phyloP scores from a whole-genome alignment of 2,329 filamentous ascomycete species.

The Nigrospora sphaerica region DNA sequence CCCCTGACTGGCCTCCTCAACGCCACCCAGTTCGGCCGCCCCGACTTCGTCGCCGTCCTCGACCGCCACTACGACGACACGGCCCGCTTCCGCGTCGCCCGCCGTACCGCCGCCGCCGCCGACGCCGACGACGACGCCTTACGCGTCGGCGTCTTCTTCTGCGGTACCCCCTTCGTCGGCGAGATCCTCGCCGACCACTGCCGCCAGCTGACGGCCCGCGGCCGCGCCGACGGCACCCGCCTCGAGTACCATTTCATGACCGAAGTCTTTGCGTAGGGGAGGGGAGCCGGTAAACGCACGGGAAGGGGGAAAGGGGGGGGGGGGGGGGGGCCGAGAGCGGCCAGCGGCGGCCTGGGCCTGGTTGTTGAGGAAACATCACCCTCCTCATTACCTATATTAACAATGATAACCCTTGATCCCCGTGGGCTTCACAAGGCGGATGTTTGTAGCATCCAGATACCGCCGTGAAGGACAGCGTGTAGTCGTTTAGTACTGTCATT shows the following conservation, averaged over 20 bases:
- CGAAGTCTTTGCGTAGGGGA: slow-evolving; percentile 42
- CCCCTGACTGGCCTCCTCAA: slow-evolving; percentile 47
- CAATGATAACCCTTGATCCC: too few species aligned
- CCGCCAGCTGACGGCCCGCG: slow-evolving; percentile 39
- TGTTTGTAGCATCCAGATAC: too few species aligned
- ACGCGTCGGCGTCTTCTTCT: slow-evolving; percentile 50
- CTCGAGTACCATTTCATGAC: slow-evolving; percentile 52
- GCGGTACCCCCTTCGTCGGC: slow-evolving; percentile 47
- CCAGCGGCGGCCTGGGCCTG: too few species aligned
- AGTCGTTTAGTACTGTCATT: too few species aligned
- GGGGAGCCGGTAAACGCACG: too few species aligned
- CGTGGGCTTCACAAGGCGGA: too few species aligned
- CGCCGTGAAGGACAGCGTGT: too few species aligned
- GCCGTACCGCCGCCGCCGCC: slow-evolving; percentile 7
- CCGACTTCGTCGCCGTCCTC: slow-evolving; percentile 45
- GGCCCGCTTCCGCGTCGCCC: slow-evolving; percentile 26
- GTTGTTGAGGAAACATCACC: too few species aligned
- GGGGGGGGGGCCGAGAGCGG: too few species aligned
- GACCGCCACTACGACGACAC: slow-evolving; percentile 48
- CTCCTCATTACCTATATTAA: too few species aligned
- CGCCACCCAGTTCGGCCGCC: slow-evolving; percentile 45
- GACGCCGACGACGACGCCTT: slow-evolving; percentile 25
- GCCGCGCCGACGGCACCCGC: slow-evolving; percentile 41
- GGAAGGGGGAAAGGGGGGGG: too few species aligned
- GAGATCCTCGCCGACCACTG: slow-evolving; percentile 49